phyloP scores from a whole-genome alignment of 2,329 filamentous ascomycete genomes.

The Sphaerulina populicola region DNA sequence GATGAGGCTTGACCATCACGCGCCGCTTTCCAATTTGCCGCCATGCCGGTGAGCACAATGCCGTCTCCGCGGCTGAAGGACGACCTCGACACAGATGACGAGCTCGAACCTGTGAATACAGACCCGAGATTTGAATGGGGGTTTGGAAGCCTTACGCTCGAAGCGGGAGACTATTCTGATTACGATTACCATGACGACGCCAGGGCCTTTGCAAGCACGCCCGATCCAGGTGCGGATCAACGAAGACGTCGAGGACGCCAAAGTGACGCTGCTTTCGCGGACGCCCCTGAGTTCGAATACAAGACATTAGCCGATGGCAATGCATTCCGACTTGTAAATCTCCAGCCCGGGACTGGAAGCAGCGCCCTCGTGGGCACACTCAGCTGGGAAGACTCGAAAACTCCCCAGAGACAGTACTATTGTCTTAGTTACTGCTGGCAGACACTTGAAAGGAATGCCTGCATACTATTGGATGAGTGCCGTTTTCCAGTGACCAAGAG shows the following conservation, averaged over 20 bases:
- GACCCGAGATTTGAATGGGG: conserved; percentile 24
- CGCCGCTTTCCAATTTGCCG: not conserved
- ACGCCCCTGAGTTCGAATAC: conserved; percentile 20
- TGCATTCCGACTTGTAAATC: conserved; percentile 23
- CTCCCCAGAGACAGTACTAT: conserved; percentile 18
- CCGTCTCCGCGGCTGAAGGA: conserved; percentile 23
- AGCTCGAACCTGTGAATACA: conserved; percentile 15
- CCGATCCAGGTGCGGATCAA: conserved; percentile 17
- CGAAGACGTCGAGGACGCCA: conserved; percentile 18
- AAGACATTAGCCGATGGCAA: conserved; percentile 24
- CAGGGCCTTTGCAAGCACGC: conserved; percentile 19
- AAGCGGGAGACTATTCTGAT: conserved; percentile 8
- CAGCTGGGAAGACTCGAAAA: conserved; percentile 22
- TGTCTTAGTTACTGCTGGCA: conserved; percentile 29
- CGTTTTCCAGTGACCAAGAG: conserved; percentile 28
- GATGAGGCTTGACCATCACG: not conserved
- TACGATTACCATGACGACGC: conserved; percentile 16
- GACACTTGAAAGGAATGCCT: conserved; percentile 19
- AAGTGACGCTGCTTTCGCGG: conserved; percentile 16
- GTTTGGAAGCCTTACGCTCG: conserved; percentile 21
- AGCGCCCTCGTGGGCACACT: conserved; percentile 20
- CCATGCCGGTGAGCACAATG: conserved; percentile 16
- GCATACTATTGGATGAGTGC: conserved; percentile 27
- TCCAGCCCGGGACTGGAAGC: conserved; percentile 22
- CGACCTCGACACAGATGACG: conserved; percentile 24